phyloP scores from a whole-genome alignment of 768 basidiomycete species.

The Rubroboletus pulcherrimus region DNA sequence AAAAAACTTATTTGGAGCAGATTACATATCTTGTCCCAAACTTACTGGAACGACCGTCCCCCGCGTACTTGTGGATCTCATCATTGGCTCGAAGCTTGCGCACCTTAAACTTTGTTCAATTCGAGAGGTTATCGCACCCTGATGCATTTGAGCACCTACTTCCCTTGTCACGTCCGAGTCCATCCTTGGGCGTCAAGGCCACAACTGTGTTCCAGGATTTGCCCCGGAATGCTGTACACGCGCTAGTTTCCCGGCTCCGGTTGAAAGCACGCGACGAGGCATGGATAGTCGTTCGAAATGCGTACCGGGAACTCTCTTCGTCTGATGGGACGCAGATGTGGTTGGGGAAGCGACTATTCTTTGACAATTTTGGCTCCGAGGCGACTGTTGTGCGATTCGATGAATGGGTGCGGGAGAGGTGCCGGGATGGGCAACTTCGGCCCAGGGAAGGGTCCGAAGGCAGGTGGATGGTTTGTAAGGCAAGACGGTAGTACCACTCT shows the following conservation, averaged over 20 bases:
- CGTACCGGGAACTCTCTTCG: constrained; percentile 56
- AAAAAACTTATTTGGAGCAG: constrained; percentile 42
- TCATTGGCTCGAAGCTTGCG: constrained; percentile 51
- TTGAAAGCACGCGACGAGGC: constrained; percentile 48
- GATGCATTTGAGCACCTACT: constrained; percentile 26
- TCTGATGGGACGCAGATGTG: constrained; percentile 41
- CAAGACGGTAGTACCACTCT: constrained; percentile 27
- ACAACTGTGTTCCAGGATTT: constrained; percentile 19
- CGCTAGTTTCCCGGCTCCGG: constrained; percentile 46
- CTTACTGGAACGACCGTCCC: constrained; percentile 37
- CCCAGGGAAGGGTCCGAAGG: constrained; percentile 55
- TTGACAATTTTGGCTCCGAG: constrained; percentile 36
- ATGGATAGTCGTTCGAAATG: constrained; percentile 57
- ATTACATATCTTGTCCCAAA: constrained; percentile 21
- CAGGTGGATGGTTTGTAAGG: constrained; percentile 60
- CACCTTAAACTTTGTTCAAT: constrained; percentile 48
- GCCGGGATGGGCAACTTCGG: constrained; percentile 44
- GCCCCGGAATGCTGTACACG: constrained; percentile 40
- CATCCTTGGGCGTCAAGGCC: neutral
- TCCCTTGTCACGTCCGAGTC: neutral
- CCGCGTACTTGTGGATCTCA: constrained; percentile 48
- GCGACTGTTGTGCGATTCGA: constrained; percentile 35
- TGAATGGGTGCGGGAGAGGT: constrained; percentile 50
- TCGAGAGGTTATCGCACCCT: constrained; percentile 43
- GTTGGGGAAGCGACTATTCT: constrained; percentile 47